Evolutionary conservation across 805 yeast species (phyloP).

Genomic region (Dipodascus albidus): DNA sequence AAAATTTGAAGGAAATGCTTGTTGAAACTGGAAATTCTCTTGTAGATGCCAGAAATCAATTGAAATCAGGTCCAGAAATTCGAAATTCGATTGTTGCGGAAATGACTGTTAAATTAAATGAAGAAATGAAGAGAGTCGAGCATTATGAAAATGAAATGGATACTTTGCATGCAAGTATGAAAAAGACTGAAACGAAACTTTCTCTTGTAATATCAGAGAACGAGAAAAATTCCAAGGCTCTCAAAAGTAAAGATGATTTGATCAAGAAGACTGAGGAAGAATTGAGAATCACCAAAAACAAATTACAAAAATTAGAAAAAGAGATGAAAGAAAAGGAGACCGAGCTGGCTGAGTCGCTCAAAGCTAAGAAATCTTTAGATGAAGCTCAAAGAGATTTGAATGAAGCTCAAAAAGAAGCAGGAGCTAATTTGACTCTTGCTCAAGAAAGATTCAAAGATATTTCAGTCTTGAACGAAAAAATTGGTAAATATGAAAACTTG

Average conservation of each 20-base stretch:
- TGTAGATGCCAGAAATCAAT: slow-evolving; percentile 57
- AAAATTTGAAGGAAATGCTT: slow-evolving; percentile 62
- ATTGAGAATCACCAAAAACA: slow-evolving; percentile 13
- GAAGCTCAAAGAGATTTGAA: background rate
- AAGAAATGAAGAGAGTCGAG: slow-evolving; percentile 13
- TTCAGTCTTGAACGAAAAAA: slow-evolving; percentile 17
- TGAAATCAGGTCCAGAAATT: slow-evolving; percentile 4
- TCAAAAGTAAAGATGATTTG: slow-evolving; percentile 4
- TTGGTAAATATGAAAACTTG: slow-evolving; percentile 6
- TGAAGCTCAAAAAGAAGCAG: slow-evolving; percentile 2
- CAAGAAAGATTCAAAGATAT: slow-evolving; percentile 32
- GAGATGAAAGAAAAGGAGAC: slow-evolving; percentile 21
- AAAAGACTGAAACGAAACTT: slow-evolving; percentile 12
- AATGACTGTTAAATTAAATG: slow-evolving; percentile 11
- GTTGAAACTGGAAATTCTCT: slow-evolving; percentile 68
- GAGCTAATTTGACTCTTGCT: slow-evolving; percentile 30
- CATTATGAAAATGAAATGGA: slow-evolving; percentile 11
- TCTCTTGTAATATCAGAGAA: background rate
- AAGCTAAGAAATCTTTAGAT: background rate
- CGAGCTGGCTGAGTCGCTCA: slow-evolving; percentile 12
- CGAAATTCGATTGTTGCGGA: slow-evolving; percentile 1
- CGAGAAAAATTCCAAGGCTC: background rate
- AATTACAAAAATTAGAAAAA: slow-evolving; percentile 17
- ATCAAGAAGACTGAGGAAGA: slow-evolving; percentile 14
- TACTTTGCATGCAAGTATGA: slow-evolving; percentile 14